Base-by-base conservation (phyloP, 768 basidiomycete genomes). In the Strobilomyces dryophilus region DNA sequence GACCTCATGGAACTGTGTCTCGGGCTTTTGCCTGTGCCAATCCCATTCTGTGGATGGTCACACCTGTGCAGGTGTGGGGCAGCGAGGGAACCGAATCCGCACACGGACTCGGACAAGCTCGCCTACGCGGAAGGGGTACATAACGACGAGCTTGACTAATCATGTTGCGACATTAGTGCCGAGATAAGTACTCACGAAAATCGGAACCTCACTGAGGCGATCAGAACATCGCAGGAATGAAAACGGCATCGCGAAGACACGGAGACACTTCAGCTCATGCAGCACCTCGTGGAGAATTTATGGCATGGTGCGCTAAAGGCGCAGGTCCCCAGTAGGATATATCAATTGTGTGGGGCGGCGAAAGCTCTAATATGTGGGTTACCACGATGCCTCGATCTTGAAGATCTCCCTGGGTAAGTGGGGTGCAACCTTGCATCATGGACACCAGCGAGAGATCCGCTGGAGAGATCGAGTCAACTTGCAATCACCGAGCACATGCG, bases 11-110 rank as follows among this genome's bases (percentile, higher is more conserved):
- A 11, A 44, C 34, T 36, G 51, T 34, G 24, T 49, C 36, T 37
- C 35, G 10, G 31, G 5, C 24, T 47, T 34, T 49, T 34, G 14
- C 27, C 18, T 5, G 17, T 35, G 29, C 42, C 24, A 24, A 9
- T 9, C 4, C 29, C 29, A 29, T 49, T 47, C 35, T 44, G 36
- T 40, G 36, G 14, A 51, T 53, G n/a, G 20, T 26, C 31, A 35
- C 39, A 36, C 56, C 54, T 54, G 53, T 59, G 55, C 51, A 53
- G 39, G 46, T 59, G 61, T 53, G 61, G 55, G 62, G 59, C 53
- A 59, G 31, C 49, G 39, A 51, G 47, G 47, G 40, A 55, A 49
- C 5, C 31, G 12, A 32, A 36, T 53, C 57, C 55, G 46, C 63
- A 65, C 37, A 47, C 47, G 24, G 26, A 65, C 37, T 45, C 47